Percentiles rank a stretch among this genome's conserved stretches.
phyloP scores from a whole-genome alignment of 805 yeast genomes.

The Metschnikowia shivogae region DNA sequence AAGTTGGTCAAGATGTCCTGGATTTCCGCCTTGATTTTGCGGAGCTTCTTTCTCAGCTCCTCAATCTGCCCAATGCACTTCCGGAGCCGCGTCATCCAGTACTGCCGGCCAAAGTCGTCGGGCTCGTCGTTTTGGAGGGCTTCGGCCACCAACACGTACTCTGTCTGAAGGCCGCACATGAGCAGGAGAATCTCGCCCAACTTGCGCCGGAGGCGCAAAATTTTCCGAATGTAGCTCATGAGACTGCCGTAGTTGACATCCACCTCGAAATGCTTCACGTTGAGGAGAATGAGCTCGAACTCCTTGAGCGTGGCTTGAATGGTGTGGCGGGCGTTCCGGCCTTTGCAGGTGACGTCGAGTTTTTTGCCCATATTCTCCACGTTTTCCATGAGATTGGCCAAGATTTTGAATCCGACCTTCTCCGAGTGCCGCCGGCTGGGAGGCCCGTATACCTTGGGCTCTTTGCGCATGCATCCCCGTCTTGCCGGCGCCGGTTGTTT shows the following conservation, averaged over 20 bases:
- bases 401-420: constrained; percentile 3
- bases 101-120: not conserved
- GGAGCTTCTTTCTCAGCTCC: not conserved
- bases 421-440: not conserved
- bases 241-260: constrained; percentile 3
- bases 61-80: not conserved
- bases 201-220: constrained; percentile 2
- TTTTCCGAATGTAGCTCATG: constrained; percentile 1
- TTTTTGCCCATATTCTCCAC: constrained; percentile 1
- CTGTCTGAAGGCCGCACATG: constrained; percentile 6
- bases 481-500: too few relatives aligned
- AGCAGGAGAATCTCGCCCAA: constrained; percentile 5
- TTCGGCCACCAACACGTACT: constrained; percentile 2
- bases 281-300: constrained; percentile 3
- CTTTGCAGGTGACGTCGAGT: not conserved
- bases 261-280: constrained; percentile 1
- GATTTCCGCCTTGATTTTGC: not conserved
- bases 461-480: not conserved
- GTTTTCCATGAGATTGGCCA: constrained; percentile 4
- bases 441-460: not conserved
- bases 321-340: not conserved
- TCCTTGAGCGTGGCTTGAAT: constrained; percentile 2
- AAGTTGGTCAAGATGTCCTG: not conserved
- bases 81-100: not conserved
- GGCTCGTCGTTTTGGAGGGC: not conserved